Conservation (phyloP, 192 early-diverging fungal species). For the Entophlyctis luteolus region DNA sequence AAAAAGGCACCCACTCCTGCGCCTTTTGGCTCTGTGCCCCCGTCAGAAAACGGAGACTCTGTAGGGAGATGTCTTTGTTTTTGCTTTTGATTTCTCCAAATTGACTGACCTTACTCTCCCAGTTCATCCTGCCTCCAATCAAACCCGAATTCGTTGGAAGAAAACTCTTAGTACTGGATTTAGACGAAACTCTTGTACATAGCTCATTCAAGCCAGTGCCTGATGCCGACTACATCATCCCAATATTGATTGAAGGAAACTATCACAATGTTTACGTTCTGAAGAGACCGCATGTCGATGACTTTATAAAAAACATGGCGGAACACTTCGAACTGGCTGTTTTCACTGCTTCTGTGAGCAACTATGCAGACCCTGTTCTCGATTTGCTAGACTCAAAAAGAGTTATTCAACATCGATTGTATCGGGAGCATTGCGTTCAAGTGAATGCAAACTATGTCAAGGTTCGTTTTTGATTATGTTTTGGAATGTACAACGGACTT, state of each 20-base stretch:
- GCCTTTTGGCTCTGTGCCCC: background rate
- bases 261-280: constrained; percentile 86
- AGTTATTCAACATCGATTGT: constrained; percentile 80
- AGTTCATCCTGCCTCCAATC: constrained; percentile 54
- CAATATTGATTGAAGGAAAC: constrained; percentile 80
- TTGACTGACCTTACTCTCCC: background rate
- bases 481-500: background rate
- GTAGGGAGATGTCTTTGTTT: background rate
- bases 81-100: background rate
- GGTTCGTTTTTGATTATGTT: constrained; percentile 13
- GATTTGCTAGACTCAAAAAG: constrained; percentile 75
- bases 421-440: constrained; percentile 82
- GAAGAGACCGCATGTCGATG: constrained; percentile 85
- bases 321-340: constrained; percentile 82
- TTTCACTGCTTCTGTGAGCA: constrained; percentile 84
- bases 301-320: constrained; percentile 76
- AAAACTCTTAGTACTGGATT: constrained; percentile 83
- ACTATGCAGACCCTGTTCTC: constrained; percentile 88
- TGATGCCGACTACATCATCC: constrained; percentile 79
- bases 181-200: constrained; percentile 90
- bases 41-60: background rate
- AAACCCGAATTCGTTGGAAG: constrained; percentile 58
- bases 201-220: constrained; percentile 78
- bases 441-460: constrained; percentile 90
- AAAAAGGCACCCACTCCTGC: background rate